Evolutionary conservation across 768 basidiomycete species (phyloP), one percentile per base, ranked within the genome.

Genomic region (Cystobasidium ongulense): DNA sequence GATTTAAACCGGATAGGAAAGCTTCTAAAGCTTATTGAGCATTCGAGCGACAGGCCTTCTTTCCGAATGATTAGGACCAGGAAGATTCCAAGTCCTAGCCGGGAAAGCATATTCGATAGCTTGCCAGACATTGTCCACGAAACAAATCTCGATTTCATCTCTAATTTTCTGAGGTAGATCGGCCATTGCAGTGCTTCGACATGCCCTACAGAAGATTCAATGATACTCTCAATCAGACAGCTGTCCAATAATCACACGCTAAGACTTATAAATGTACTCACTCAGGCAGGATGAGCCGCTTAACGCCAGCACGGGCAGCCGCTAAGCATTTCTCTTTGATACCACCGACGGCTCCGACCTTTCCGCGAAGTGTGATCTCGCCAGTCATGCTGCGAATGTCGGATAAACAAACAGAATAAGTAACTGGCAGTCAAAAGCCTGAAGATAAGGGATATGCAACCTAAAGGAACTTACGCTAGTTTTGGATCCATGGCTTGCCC

Each of bases 251-350:
- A n/a, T n/a, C n/a, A n/a, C n/a, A n/a, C n/a, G n/a, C n/a, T n/a
- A n/a, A n/a, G n/a, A n/a, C n/a, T n/a, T n/a, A n/a, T n/a, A 29
- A 23, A 10, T 17, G 1, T 53, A 39, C 36, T 1, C 88, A 67
- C 36, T 5, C 88, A 0, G 92, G 92, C 0, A 89, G 89, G 5
- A 93, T 81, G 76, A 92, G 89, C 0, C 89, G 94, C 83, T 89
- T 92, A 84, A 97, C 95, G 1, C 92, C 93, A 0, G 95, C 93
- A 21, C 95, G 88, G 80, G 97, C 94, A 0, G 95, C 95, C 0
- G 94, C 94, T 1, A 97, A 86, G 75, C 94, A 80, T 76, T 82
- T 82, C 80, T 83, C 82, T 83, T 96, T 97, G 76, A 98, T 82
- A 0, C 95, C 95, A 8, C 95, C 95, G 11, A 99, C 95, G 1